Conservation (phyloP, 2,329 filamentous ascomycete genomes). For the Stenocarpella maydis region DNA sequence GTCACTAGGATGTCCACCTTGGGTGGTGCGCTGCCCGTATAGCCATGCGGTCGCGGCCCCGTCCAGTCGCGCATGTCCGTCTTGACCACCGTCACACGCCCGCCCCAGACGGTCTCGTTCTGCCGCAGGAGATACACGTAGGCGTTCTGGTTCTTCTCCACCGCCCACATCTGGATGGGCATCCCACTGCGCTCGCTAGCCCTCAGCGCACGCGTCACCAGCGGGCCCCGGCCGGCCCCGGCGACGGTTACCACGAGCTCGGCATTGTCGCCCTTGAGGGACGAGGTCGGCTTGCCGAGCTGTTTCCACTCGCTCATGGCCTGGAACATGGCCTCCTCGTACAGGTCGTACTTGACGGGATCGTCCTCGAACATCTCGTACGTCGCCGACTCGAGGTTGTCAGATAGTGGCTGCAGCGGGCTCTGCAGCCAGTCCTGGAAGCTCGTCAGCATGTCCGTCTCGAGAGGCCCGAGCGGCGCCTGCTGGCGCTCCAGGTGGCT, state of each 20-base stretch:
- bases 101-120: conserved; percentile 83
- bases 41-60: conserved; percentile 68
- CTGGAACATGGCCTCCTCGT: conserved; percentile 83
- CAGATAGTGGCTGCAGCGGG: conserved; percentile 90
- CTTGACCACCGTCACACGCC: conserved; percentile 85
- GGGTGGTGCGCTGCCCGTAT: conserved; percentile 51
- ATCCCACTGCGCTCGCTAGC: conserved; percentile 82
- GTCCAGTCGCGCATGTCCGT: conserved; percentile 98
- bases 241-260: conserved; percentile 85
- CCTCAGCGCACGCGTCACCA: conserved; percentile 85
- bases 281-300: conserved; percentile 77
- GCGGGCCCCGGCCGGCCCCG: conserved; percentile 88
- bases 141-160: conserved; percentile 98
- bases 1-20: conserved; percentile 93
- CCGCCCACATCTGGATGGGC: conserved; percentile 84
- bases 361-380: conserved; percentile 99
- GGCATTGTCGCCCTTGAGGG: conserved; percentile 48
- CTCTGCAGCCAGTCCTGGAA: conserved; percentile 96
- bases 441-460: conserved; percentile 60
- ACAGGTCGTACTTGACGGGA: conserved; percentile 97
- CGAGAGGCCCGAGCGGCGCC: conserved; percentile 63
- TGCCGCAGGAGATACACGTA: conserved; percentile 91
- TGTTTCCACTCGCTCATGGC: conserved; percentile 82
- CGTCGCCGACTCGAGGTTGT: conserved; percentile 95
- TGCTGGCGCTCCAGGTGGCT: conserved; percentile 86